Base-by-base conservation (phyloP, 2,329 filamentous ascomycete species). In the Cladosporium austrohemisphaericum region DNA sequence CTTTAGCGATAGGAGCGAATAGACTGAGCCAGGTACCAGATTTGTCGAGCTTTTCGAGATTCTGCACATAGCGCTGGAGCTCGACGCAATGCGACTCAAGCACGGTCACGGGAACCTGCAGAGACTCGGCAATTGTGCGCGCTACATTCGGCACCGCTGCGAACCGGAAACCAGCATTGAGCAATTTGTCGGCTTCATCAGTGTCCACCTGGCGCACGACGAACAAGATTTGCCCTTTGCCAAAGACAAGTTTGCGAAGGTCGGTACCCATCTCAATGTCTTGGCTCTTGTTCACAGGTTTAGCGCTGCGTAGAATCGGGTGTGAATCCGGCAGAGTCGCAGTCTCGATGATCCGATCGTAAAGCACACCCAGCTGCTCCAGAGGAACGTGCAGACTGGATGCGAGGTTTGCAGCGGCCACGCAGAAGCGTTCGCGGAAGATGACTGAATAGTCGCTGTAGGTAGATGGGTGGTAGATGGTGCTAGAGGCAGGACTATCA, bases 341-440 rank as follows among this genome's bases (percentile, higher is more conserved):
- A 4, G 64, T 66, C 25, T 63, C 63, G 36, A 68, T 62, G 54
- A 68, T 64, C 29, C 60, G 60, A 51, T 69, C 67, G 47, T 67
- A 68, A 1, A 68, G 59, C 4, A 68, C 59, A 4, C 66, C 65
- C 5, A 68, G 49, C 16, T 59, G 57, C 33, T 68, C 61, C 7
- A 67, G 50, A 2, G 60, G 59, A 16, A 66, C 52, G 43, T 66
- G 55, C 54, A 91, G 73, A 45, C 80, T 78, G 10, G 79, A 74
- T 1, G 89, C 86, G 6, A 95, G 77, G n/a, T 83, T 79, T 5
- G 83, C 75, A 1, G 89, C 88, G 2, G 88, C 85, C 8, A 88
- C 76, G 61, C 88, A 94, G 65, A 94, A 95, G 8, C 91, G 75
- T 62, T 94, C 87, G 19, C 88, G 83, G 64, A 95, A 90, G 1